Evolutionary conservation across 768 basidiomycete genomes (phyloP), one percentile per base, ranked within the genome.

Genomic region (Fomitopsis pulvina): DNA sequence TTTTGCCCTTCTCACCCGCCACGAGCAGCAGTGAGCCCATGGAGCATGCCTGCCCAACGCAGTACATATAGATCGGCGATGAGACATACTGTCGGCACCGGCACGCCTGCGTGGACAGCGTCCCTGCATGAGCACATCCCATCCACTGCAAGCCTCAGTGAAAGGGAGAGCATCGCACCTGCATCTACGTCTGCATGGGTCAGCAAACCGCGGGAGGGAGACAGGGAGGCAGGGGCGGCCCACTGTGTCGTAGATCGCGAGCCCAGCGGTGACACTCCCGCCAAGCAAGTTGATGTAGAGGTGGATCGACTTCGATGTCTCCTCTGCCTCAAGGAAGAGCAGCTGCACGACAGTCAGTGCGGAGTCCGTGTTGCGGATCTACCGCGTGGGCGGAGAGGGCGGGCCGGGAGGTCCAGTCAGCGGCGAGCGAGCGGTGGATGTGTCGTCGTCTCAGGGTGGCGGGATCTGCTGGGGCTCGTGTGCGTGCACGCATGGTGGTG

Each of bases 221-320:
- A 16, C 20, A 37, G 3, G 51, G n/a, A 18, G 26, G 3, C n/a
- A n/a, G n/a, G n/a, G n/a, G n/a, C n/a, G n/a, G 49, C 82, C 59
- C 70, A 95, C 92, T 61, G 95, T 97, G 63, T 98, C 95, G 70
- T 98, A 98, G 45, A 98, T 95, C 16, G 94, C 95, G 52, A 98
- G 72, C 8, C 95, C 95, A 42, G 93, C 92, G 0, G 94, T 95
- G 32, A 98, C 95, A 60, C 87, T 89, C 26, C 95, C 95, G 2
- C 95, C 95, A 0, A 95, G 95, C 6, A 90, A 93, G 68, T 97
- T 97, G 58, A 98, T 95, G 67, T 98, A 98, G 10, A 98, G 70
- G 60, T 95, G 93, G 48, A 98, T 96, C 2, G 95, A 94, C 63
- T 92, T 91, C 8, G 84, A 81, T 0, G 92, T 82, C 56, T 97